These are phyloP conservation scores for Aspergillus pseudonomiae DNA, from an alignment of 2,329 filamentous ascomycete genomes.

Conservation along the genomic window DNA sequence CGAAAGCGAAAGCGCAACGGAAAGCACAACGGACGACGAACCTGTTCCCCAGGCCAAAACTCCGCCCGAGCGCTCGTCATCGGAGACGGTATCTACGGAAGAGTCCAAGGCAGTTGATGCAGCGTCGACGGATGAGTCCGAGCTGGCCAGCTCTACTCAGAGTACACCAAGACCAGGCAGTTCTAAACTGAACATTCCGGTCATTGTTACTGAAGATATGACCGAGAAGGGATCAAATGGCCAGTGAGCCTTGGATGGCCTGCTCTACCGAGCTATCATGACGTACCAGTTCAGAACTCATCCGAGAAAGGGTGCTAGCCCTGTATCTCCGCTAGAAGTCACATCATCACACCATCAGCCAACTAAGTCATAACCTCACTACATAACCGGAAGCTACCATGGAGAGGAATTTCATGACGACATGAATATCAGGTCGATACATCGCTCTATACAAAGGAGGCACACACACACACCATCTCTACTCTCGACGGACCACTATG, in stretches of 20 bases:
- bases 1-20: conserved; percentile 28
- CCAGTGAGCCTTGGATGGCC: not conserved
- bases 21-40: conserved; percentile 24
- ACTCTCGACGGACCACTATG: not conserved
- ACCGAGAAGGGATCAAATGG: not conserved
- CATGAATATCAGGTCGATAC: not conserved
- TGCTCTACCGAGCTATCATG: not conserved
- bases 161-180: not conserved
- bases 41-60: not conserved
- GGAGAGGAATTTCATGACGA: not conserved
- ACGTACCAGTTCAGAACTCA: not conserved
- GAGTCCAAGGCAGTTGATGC: not conserved
- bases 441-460: not conserved
- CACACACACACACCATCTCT: not conserved
- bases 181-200: conserved; percentile 18
- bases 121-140: not conserved
- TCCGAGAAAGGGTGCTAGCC: not conserved
- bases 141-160: not conserved
- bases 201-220: conserved; percentile 24
- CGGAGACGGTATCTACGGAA: not conserved
- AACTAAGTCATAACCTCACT: not conserved
- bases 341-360: not conserved
- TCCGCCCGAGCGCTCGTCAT: not conserved
- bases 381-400: not conserved
- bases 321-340: not conserved